These are phyloP conservation scores for Skeletonema tropicum DNA, from an alignment of 108 stramenopile species.

Conservation along the genomic window DNA sequence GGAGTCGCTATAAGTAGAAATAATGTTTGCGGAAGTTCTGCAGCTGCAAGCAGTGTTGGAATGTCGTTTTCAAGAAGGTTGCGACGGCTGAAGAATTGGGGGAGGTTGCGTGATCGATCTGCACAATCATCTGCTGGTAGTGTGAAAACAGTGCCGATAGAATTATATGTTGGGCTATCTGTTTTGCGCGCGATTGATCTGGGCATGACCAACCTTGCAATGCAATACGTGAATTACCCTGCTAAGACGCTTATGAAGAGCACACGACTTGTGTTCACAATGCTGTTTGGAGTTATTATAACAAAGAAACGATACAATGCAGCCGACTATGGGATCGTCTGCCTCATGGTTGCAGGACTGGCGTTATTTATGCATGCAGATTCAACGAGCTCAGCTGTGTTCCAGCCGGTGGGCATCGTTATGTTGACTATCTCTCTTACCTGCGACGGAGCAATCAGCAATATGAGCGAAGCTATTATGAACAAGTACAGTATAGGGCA, in stretches of 20 bases:
- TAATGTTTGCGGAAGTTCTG: neutral
- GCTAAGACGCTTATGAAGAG: conserved; percentile 91
- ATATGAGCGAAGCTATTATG: conserved; percentile 88
- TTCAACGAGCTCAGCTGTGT: conserved; percentile 74
- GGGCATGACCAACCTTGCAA: conserved; percentile 88
- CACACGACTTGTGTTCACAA: conserved; percentile 86
- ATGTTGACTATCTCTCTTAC: conserved; percentile 83
- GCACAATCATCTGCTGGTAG: conserved; percentile 4
- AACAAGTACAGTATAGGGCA: conserved; percentile 82
- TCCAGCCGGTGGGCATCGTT: conserved; percentile 79
- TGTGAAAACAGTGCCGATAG: conserved; percentile 56
- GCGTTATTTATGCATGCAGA: conserved; percentile 92
- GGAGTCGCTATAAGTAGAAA: neutral
- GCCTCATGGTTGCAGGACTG: conserved; percentile 82
- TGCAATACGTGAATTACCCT: conserved; percentile 93
- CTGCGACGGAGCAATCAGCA: conserved; percentile 86
- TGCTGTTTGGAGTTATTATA: conserved; percentile 87
- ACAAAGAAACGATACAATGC: conserved; percentile 65
- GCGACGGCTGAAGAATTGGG: conserved; percentile 25
- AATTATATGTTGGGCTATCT: conserved; percentile 75
- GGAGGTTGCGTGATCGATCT: conserved; percentile 30
- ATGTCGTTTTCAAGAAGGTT: conserved; percentile 22
- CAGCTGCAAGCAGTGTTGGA: neutral
- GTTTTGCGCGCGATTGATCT: conserved; percentile 84
- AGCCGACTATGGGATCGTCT: conserved; percentile 76